These are phyloP conservation scores for Pholiota adiposa DNA, from an alignment of 1,284 basidiomycete species.

Conservation along the genomic window DNA sequence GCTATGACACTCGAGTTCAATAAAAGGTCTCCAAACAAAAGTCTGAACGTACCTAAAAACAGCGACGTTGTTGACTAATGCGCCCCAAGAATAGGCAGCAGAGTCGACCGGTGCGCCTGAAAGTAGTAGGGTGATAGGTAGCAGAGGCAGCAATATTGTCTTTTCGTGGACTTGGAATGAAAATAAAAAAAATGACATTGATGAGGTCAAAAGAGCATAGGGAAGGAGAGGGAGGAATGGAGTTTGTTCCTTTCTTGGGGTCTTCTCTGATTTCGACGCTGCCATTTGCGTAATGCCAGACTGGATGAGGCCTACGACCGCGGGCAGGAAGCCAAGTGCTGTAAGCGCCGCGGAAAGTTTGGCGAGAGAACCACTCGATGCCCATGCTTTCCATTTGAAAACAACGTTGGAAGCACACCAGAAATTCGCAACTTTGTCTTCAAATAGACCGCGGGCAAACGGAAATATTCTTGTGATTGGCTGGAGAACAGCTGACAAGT, in stretches of 20 bases:
- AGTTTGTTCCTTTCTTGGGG: conserved; percentile 32
- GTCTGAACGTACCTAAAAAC: conserved; percentile 74
- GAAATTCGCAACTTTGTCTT: conserved; percentile 96
- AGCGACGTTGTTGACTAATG: conserved; percentile 84
- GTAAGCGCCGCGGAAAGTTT: conserved; percentile 64
- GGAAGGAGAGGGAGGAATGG: conserved; percentile 67
- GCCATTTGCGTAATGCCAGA: conserved; percentile 37
- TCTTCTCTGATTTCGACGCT: conserved; percentile 15
- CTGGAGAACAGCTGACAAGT: conserved; percentile 54
- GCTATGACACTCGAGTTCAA: conserved; percentile 42
- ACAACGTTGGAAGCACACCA: conserved; percentile 94
- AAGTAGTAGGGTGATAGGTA: conserved; percentile 83
- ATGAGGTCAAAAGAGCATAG: conserved; percentile 73
- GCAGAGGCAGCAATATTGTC: conserved; percentile 85
- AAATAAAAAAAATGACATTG: conserved; percentile 92
- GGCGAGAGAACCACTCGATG: conserved; percentile 52
- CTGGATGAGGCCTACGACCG: conserved; percentile 56
- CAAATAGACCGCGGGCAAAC: conserved; percentile 88
- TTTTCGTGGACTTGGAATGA: conserved; percentile 98
- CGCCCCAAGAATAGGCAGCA: conserved; percentile 77
- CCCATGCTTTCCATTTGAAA: conserved; percentile 77
- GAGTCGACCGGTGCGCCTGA: conserved; percentile 65
- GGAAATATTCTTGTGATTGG: conserved; percentile 88
- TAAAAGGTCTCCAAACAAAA: not conserved
- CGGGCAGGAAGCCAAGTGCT: conserved; percentile 67